Evolutionary conservation across 306 rosid species (phyloP).

Genomic region (Cicer cuneatum): DNA sequence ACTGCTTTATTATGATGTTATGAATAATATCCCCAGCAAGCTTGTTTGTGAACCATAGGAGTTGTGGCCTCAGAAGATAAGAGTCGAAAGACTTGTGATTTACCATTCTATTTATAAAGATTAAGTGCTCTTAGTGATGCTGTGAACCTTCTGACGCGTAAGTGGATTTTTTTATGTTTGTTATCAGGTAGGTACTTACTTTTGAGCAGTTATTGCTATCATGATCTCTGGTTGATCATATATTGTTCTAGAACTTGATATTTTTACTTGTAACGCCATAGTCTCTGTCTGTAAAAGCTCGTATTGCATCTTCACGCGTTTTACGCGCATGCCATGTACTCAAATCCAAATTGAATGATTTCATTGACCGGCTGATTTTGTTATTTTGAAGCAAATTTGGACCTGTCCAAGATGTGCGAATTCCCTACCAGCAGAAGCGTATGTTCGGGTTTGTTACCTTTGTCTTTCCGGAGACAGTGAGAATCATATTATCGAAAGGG

Average conservation of each 20-base stretch:
- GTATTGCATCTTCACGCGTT: not conserved
- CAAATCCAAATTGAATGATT: conserved; percentile 29
- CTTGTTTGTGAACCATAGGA: not conserved
- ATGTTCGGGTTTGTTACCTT: conserved; percentile 98
- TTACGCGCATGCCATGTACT: not conserved
- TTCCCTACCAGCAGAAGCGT: conserved; percentile 96
- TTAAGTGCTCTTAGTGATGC: conserved; percentile 3
- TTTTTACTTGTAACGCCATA: not conserved
- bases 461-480: conserved; percentile 92
- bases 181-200: conserved; percentile 1
- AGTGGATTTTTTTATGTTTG: not conserved
- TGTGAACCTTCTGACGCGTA: not conserved
- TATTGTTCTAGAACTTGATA: conserved; percentile 1
- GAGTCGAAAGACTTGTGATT: not conserved
- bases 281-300: not conserved
- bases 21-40: conserved; percentile 17
- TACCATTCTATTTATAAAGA: not conserved
- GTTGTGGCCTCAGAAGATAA: not conserved
- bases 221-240: conserved; percentile 18
- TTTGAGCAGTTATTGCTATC: not conserved
- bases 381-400: conserved; percentile 79
- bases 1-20: conserved; percentile 13
- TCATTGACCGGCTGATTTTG: conserved; percentile 40
- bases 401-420: conserved; percentile 98
- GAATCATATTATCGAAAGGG: conserved; percentile 84